Evolutionary conservation across 1,284 basidiomycete species (phyloP).

Genomic region (Cryptococcus neoformans): DNA sequence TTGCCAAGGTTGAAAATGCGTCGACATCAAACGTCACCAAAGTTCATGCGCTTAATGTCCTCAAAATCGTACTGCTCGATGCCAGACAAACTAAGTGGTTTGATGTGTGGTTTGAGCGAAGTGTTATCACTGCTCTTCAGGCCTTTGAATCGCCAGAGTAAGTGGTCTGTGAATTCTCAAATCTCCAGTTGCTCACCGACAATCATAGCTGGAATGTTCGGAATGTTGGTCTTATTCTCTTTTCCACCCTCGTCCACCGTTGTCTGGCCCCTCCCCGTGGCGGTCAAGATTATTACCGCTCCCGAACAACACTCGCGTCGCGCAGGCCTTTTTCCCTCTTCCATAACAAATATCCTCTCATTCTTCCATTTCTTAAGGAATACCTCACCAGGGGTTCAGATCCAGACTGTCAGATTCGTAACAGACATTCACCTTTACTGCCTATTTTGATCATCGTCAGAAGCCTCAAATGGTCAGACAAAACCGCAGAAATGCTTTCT

Average conservation of each 20-base stretch:
- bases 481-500: conserved; percentile 21
- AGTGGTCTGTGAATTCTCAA: conserved; percentile 9
- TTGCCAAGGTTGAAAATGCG: conserved; percentile 29
- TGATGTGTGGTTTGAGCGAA: conserved; percentile 37
- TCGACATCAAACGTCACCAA: conserved; percentile 37
- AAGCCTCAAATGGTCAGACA: conserved; percentile 33
- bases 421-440: conserved; percentile 39
- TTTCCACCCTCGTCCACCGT: conserved; percentile 43
- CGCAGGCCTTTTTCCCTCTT: conserved; percentile 36
- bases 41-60: conserved; percentile 47
- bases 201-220: conserved; percentile 46
- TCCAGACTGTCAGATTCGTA: background rate
- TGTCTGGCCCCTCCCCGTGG: conserved; percentile 28
- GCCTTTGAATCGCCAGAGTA: conserved; percentile 45
- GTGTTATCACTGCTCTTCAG: conserved; percentile 38
- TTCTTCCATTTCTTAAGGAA: conserved; percentile 32
- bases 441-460: conserved; percentile 45
- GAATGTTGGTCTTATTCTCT: conserved; percentile 47
- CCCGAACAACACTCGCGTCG: conserved; percentile 25
- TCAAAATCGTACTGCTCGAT: conserved; percentile 48
- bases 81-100: conserved; percentile 37
- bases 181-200: background rate
- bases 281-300: conserved; percentile 28
- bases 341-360: conserved; percentile 33
- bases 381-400: conserved; percentile 12